Conservation (phyloP, 2,329 filamentous ascomycete species). For the Stagonosporopsis tanaceti region DNA sequence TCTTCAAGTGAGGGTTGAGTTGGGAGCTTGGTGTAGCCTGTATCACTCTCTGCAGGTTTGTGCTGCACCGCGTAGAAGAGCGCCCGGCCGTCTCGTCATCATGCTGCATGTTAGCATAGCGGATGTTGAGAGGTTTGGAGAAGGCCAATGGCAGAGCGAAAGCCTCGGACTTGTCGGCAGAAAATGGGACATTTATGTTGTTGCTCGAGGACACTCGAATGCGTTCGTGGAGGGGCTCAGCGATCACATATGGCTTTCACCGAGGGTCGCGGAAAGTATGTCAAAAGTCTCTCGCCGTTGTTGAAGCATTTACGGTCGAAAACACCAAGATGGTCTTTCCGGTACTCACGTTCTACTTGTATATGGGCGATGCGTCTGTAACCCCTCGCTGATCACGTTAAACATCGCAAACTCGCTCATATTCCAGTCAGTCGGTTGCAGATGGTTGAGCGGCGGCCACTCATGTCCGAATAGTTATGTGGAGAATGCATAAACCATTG, state of each 20-base stretch:
- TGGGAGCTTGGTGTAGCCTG: not conserved
- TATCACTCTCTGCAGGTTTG: not conserved
- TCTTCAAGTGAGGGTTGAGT: not conserved
- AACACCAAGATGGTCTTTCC: not conserved
- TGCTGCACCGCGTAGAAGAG: not conserved
- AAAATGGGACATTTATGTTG: not conserved
- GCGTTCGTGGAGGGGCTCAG: not conserved
- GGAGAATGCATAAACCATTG: not conserved
- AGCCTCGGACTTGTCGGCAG: not conserved
- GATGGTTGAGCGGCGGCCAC: not conserved
- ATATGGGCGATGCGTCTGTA: conserved; percentile 1
- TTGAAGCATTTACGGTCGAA: not conserved
- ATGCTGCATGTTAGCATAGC: not conserved
- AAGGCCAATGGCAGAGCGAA: not conserved
- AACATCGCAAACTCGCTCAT: conserved; percentile 36
- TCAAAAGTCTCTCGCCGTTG: not conserved
- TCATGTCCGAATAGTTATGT: not conserved
- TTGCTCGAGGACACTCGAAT: not conserved
- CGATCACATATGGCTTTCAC: no score
- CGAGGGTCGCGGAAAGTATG: not conserved
- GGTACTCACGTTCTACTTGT: conserved; percentile 3
- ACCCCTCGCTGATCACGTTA: conserved; percentile 21
- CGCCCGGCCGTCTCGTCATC: no score
- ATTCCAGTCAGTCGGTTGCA: conserved; percentile 10
- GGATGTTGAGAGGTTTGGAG: not conserved